Base-by-base conservation (phyloP, 805 yeast species). In the Lipomyces sp. region DNA sequence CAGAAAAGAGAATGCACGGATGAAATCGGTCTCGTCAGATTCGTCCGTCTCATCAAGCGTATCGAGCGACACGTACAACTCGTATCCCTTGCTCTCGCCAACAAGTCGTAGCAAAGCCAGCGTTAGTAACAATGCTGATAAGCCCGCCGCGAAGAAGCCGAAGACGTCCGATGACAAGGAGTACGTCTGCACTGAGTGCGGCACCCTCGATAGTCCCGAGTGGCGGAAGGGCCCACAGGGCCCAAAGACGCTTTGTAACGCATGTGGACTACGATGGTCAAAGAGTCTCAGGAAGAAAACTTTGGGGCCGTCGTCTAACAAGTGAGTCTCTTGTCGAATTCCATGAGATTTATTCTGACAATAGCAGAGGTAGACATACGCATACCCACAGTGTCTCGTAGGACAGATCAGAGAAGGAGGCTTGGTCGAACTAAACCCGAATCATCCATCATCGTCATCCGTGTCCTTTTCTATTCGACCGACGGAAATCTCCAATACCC, bases 151-250 rank as follows among this genome's bases (percentile, higher is more conserved):
- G 15, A 15, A 68, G 67, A 68, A 68, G 57, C 50, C 45, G 37
- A 65, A 64, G 51, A 15, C 59, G 29, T 24, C 59, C 18, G 67
- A 60, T 51, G 70, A 63, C 50, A 59, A 37, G 48, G 68, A 70
- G 34, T 73, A 73, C 69, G 72, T 71, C 24, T 89, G 94, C 73
- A 74, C 79, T 45, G 97, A 92, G 72, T 92, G 97, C 78, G 87
- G 88, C 0, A 85, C 88, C 1, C 81, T 81, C 35, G 86, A 85
- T 57, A 90, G 97, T 0, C 97, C 97, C 0, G 97, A 93, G 77
- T 92, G 98, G 98, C 83, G 98, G 74, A 82, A 89, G 67, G 98
- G 97, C 0, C 97, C 97, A 0, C 84, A 85, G 64, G 96, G 97
- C 0, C 85, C 87, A 3, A 83, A 91, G 72, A 89, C 94, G 0